phyloP scores from a whole-genome alignment of 1,139 yeast genomes.

The Geotrichum australiense region DNA sequence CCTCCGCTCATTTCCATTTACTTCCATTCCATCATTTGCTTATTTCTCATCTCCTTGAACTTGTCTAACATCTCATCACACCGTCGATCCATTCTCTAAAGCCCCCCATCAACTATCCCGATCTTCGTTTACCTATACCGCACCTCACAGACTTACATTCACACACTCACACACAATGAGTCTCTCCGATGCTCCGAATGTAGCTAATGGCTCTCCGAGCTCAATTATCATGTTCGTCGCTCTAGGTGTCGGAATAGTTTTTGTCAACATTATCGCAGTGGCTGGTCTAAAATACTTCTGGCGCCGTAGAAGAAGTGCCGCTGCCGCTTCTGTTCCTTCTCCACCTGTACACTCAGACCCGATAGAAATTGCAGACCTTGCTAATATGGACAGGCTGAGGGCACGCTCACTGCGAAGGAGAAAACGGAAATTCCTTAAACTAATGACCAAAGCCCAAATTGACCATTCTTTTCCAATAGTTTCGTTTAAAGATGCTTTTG shows the following conservation, averaged over 20 bases:
- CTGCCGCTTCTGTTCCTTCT: slow-evolving; percentile 13
- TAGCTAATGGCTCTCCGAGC: slow-evolving; percentile 12
- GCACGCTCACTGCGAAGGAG: slow-evolving; percentile 7
- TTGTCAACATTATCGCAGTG: slow-evolving; percentile 32
- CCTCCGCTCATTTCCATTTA: too few species aligned
- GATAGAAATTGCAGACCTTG: neutral
- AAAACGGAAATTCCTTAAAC: slow-evolving; percentile 9
- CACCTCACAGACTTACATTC: too few species aligned
- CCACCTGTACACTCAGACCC: neutral
- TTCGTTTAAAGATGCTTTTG: slow-evolving; percentile 6
- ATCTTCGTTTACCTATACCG: too few species aligned
- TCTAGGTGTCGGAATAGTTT: slow-evolving; percentile 33
- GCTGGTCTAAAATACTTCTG: slow-evolving; percentile 34
- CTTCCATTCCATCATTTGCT: too few species aligned
- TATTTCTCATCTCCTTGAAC: too few species aligned
- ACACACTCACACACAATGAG: slow-evolving; percentile 3
- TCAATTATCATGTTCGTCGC: slow-evolving; percentile 32
- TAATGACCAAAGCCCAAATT: slow-evolving; percentile 12
- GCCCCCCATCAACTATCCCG: too few species aligned
- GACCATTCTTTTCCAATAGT: slow-evolving; percentile 4
- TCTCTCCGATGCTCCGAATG: slow-evolving; percentile 2
- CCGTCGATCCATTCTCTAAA: too few species aligned
- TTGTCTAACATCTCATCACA: too few species aligned
- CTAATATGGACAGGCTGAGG: neutral
- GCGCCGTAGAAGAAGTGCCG: slow-evolving; percentile 23